phyloP scores from a whole-genome alignment of 2,329 filamentous ascomycete species.

The Botrytis hyacinthi region DNA sequence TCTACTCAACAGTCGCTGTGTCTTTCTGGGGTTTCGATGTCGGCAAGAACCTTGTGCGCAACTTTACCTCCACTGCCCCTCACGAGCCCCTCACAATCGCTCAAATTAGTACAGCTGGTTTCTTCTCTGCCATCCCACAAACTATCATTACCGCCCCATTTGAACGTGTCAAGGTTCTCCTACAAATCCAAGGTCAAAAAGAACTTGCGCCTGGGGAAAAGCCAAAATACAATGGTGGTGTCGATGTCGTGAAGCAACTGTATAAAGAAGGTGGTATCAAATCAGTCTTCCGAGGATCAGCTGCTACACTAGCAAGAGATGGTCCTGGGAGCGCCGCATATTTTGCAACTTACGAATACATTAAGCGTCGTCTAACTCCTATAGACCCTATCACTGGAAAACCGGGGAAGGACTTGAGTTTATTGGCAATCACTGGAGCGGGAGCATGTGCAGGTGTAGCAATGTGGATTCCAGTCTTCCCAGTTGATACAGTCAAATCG shows the following conservation, averaged over 20 bases:
- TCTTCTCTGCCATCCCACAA: slow-evolving; percentile 98
- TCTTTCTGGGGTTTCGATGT: slow-evolving; percentile 89
- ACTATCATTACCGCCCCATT: slow-evolving; percentile 98
- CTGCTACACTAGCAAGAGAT: slow-evolving; percentile 89
- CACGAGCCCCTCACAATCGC: slow-evolving; percentile 74
- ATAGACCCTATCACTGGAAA: slow-evolving; percentile 71
- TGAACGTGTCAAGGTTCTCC: slow-evolving; percentile 96
- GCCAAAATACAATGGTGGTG: slow-evolving; percentile 81
- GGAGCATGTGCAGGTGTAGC: slow-evolving; percentile 90
- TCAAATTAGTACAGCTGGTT: slow-evolving; percentile 88
- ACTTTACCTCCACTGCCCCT: slow-evolving; percentile 58
- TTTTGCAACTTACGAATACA: slow-evolving; percentile 95
- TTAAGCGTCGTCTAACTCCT: slow-evolving; percentile 85
- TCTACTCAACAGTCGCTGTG: slow-evolving; percentile 56
- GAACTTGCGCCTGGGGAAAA: slow-evolving; percentile 82
- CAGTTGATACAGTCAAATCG: slow-evolving; percentile 94
- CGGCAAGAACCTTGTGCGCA: slow-evolving; percentile 82
- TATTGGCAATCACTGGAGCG: slow-evolving; percentile 79
- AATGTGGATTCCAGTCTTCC: slow-evolving; percentile 99
- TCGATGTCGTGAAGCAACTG: slow-evolving; percentile 89
- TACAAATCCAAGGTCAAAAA: slow-evolving; percentile 95
- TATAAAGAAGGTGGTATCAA: slow-evolving; percentile 88
- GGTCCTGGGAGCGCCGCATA: slow-evolving; percentile 92
- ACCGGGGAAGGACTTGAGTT: slow-evolving; percentile 72
- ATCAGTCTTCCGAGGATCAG: slow-evolving; percentile 87